phyloP scores from a whole-genome alignment of 805 yeast genomes.

The Cyberlindnera mycetangii region DNA sequence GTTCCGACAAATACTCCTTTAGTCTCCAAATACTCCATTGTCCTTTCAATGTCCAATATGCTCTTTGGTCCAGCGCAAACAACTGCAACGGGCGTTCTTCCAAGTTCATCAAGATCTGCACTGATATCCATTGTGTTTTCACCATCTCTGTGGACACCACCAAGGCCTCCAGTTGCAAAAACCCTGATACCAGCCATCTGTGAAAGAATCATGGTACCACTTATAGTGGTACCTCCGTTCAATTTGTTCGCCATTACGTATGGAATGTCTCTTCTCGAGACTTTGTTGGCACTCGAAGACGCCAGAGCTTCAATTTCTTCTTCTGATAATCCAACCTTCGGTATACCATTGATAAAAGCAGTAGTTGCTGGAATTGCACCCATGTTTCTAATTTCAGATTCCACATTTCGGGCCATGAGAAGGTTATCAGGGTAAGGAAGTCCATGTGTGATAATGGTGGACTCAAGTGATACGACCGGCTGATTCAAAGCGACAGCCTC shows the following conservation, averaged over 20 bases:
- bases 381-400: constrained; percentile 49
- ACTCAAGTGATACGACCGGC: constrained; percentile 82
- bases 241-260: constrained; percentile 57
- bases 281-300: constrained; percentile 45
- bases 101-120: constrained; percentile 84
- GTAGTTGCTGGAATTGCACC: constrained; percentile 86
- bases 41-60: constrained; percentile 73
- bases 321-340: constrained; percentile 60
- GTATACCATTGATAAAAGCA: constrained; percentile 70
- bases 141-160: constrained; percentile 86
- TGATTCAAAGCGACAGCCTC: constrained; percentile 54
- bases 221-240: constrained; percentile 89
- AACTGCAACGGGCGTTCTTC: constrained; percentile 82
- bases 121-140: constrained; percentile 74
- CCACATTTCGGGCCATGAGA: constrained; percentile 69
- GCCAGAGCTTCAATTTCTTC: constrained; percentile 49
- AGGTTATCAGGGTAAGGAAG: constrained; percentile 77
- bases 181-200: constrained; percentile 73
- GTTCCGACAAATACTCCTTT: constrained; percentile 89
- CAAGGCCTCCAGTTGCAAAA: constrained; percentile 91
- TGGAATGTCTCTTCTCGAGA: constrained; percentile 79
- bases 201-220: constrained; percentile 83
- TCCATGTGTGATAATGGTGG: constrained; percentile 89
- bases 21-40: constrained; percentile 85
- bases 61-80: constrained; percentile 92